Evolutionary conservation across 306 rosid species (phyloP).

Genomic region (Quercus parvula): DNA sequence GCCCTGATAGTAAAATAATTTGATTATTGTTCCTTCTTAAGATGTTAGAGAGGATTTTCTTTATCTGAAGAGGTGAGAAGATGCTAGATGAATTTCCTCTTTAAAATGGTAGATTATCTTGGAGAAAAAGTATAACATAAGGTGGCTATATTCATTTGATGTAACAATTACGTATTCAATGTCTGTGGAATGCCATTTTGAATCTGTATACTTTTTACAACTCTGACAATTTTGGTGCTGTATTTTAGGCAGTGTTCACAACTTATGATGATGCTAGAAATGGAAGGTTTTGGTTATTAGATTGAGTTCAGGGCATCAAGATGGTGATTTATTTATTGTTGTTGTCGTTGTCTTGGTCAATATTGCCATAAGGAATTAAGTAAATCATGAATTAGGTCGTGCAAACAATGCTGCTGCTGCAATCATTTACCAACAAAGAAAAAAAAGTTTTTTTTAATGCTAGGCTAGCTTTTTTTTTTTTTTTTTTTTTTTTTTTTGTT

Average conservation of each 20-base stretch:
- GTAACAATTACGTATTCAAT: constrained; percentile 1
- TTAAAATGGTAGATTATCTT: constrained; percentile 11
- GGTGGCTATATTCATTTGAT: constrained; percentile 24
- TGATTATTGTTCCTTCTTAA: not conserved
- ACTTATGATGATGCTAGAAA: not conserved
- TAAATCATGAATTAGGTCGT: not conserved
- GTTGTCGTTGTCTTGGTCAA: not conserved
- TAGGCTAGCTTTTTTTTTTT: accelerated
- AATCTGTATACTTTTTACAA: not conserved
- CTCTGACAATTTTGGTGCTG: not conserved
- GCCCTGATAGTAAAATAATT: constrained; percentile 75
- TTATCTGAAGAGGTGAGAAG: constrained; percentile 24
- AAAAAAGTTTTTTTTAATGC: too few species aligned
- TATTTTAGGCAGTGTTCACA: not conserved
- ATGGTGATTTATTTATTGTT: not conserved
- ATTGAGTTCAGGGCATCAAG: not conserved
- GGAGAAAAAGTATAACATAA: constrained; percentile 19
- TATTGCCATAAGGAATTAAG: not conserved
- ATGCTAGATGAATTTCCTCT: constrained; percentile 27
- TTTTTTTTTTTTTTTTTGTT: too few species aligned
- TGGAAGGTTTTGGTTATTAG: not conserved
- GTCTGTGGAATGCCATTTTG: not conserved
- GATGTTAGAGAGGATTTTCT: constrained; percentile 5
- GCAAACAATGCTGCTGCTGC: too few species aligned
- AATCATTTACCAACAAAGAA: too few species aligned